Base-by-base conservation (phyloP, 352 stramenopile genomes). In the Thraustochytrium aureum region DNA sequence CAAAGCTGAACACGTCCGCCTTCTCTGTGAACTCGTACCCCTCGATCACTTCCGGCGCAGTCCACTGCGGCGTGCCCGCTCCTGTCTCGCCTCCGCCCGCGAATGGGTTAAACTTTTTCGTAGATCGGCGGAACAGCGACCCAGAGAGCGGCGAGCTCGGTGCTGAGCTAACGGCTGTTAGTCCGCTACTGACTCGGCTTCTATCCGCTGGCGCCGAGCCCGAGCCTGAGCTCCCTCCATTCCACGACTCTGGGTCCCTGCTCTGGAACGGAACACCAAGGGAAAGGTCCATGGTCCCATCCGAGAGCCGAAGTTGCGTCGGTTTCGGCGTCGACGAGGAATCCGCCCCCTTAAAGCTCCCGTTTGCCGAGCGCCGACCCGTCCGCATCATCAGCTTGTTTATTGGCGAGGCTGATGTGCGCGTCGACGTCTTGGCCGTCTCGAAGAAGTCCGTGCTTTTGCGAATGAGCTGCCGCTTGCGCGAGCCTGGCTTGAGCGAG, bases 1-100 rank as follows among this genome's bases (percentile, higher is more conserved):
- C 84, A 73, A 87, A 87, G 35, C 83, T 86, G 35, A 81, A 87
- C 20, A 87, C 84, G 67, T 95, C 91, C 7, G 90, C 89, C 81
- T 94, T 92, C 74, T 95, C 91, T 1, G 89, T 93, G 82, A 94
- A 91, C 33, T 87, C 83, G 69, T 93, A 86, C 20, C 91, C 91
- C 64, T 91, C 92, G 82, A 95, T 95, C 12, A 96, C 87, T 72
- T 96, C 90, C 0, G 91, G 91, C 0, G 91, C 90, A 84, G 95
- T 95, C 91, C 91, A 96, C 56, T 95, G 89, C 61, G 88, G 93
- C 2, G 91, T 95, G 43, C 90, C 91, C n/a, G 66, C 66, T 7
- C 66, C 47, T 39, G 50, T n/a, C 6, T 41, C 69, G 17, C 38
- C 50, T 20, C 30, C 64, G 20, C 22, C 38, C 33, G 39, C 42